These are phyloP conservation scores for Tricholoma sp. DNA, from an alignment of 768 basidiomycete genomes.

Conservation along the genomic window DNA sequence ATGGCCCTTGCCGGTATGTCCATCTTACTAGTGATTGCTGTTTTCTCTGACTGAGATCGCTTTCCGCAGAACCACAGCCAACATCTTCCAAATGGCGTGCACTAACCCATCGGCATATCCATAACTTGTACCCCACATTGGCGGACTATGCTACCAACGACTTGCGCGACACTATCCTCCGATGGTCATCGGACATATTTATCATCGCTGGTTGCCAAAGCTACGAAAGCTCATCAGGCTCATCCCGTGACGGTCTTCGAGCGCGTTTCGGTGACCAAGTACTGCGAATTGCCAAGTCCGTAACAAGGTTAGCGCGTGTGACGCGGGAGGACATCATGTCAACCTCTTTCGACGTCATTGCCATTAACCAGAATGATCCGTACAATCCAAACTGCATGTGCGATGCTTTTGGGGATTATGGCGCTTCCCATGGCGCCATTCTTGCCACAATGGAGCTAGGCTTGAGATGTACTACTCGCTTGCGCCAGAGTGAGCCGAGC, in stretches of 20 bases:
- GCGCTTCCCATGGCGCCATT: slow-evolving; percentile 43
- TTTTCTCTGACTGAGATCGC: slow-evolving; percentile 5
- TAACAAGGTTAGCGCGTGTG: slow-evolving; percentile 57
- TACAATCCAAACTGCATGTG: slow-evolving; percentile 35
- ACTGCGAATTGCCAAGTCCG: slow-evolving; percentile 59
- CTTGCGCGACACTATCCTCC: slow-evolving; percentile 67
- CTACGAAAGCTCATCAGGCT: slow-evolving; percentile 29
- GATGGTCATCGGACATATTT: slow-evolving; percentile 68
- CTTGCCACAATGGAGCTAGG: slow-evolving; percentile 72
- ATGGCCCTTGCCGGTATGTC: slow-evolving; percentile 50
- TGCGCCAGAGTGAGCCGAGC: slow-evolving; percentile 20
- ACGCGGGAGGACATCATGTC: slow-evolving; percentile 74
- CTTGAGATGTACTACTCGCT: slow-evolving; percentile 56
- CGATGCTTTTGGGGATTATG: slow-evolving; percentile 56
- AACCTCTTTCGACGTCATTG: slow-evolving; percentile 67
- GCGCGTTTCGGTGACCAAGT: slow-evolving; percentile 55
- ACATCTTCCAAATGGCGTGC: slow-evolving; percentile 76
- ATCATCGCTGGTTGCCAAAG: slow-evolving; percentile 55
- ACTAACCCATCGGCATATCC: slow-evolving; percentile 65
- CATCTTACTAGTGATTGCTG: not conserved
- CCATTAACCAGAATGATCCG: slow-evolving; percentile 46
- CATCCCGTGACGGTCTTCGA: slow-evolving; percentile 32
- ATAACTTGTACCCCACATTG: slow-evolving; percentile 60
- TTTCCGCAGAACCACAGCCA: slow-evolving; percentile 62
- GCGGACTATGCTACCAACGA: slow-evolving; percentile 65